Evolutionary conservation across 768 basidiomycete species (phyloP).

Genomic region (Cyathus striatus): DNA sequence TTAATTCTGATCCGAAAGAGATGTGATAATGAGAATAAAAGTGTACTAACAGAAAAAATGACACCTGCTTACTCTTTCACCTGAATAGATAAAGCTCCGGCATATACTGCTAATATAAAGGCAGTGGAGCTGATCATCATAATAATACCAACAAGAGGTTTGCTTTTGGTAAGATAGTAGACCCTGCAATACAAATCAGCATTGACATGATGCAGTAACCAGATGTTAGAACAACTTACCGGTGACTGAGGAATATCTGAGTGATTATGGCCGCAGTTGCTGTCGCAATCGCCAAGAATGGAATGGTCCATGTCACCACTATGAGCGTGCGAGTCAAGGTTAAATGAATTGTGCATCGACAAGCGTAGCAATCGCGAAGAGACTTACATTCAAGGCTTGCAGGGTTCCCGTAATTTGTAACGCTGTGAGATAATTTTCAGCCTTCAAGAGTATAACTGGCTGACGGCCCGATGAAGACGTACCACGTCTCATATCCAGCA

Average conservation of each 20-base stretch:
- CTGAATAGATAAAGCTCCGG: background rate
- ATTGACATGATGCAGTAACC: background rate
- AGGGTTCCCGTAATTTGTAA: background rate
- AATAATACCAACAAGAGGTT: background rate
- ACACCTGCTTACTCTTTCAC: background rate
- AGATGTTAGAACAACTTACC: background rate
- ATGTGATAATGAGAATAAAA: background rate
- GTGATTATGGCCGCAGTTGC: background rate
- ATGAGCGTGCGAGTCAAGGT: no score
- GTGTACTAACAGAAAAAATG: background rate
- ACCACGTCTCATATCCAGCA: background rate
- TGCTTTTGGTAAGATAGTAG: background rate
- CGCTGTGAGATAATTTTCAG: background rate
- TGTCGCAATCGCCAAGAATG: background rate
- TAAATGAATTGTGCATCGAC: background rate
- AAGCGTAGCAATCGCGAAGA: background rate
- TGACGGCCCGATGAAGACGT: background rate
- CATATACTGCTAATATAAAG: background rate
- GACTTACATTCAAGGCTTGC: background rate
- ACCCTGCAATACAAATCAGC: background rate
- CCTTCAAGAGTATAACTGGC: background rate
- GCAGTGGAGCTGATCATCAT: background rate
- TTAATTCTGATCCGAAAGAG: background rate
- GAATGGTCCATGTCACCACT: background rate
- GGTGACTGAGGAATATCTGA: background rate